These are phyloP conservation scores for Malassezia psittaci DNA, from an alignment of 1,284 basidiomycete species.

Conservation along the genomic window DNA sequence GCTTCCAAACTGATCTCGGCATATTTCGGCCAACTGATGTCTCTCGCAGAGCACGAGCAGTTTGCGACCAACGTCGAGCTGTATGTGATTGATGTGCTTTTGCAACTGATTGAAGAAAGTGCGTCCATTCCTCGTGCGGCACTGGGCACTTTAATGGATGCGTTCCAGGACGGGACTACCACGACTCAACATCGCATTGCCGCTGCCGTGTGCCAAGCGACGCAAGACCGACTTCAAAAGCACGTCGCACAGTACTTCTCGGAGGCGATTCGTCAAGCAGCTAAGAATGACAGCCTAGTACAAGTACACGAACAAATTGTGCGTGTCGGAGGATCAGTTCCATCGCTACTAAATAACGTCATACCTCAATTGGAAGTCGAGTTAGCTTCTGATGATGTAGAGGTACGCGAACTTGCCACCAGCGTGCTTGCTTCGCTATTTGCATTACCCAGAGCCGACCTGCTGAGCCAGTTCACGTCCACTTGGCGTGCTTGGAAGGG, in stretches of 20 bases:
- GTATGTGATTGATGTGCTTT: conserved; percentile 76
- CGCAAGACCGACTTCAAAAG: conserved; percentile 75
- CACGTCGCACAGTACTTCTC: conserved; percentile 61
- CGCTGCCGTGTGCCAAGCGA: conserved; percentile 71
- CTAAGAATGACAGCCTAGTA: conserved; percentile 39
- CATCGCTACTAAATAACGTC: conserved; percentile 72
- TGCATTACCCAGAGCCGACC: conserved; percentile 48
- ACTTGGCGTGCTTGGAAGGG: conserved; percentile 80
- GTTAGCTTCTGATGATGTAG: conserved; percentile 64
- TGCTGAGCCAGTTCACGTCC: conserved; percentile 67
- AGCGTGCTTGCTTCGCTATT: conserved; percentile 83
- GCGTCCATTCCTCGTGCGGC: conserved; percentile 64
- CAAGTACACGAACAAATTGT: conserved; percentile 72
- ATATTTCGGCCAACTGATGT: conserved; percentile 67
- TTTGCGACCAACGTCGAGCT: conserved; percentile 72
- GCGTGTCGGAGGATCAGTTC: conserved; percentile 68
- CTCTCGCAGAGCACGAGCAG: conserved; percentile 10
- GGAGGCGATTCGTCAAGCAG: conserved; percentile 37
- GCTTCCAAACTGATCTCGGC: conserved; percentile 74
- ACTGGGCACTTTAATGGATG: conserved; percentile 69
- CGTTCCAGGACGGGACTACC: conserved; percentile 66
- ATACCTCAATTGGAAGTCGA: conserved; percentile 89
- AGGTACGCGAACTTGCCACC: conserved; percentile 67
- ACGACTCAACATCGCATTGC: conserved; percentile 65
- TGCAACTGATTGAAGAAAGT: conserved; percentile 78